phyloP scores from a whole-genome alignment of 495 filamentous ascomycete genomes.

The Aspergillus hancockii region DNA sequence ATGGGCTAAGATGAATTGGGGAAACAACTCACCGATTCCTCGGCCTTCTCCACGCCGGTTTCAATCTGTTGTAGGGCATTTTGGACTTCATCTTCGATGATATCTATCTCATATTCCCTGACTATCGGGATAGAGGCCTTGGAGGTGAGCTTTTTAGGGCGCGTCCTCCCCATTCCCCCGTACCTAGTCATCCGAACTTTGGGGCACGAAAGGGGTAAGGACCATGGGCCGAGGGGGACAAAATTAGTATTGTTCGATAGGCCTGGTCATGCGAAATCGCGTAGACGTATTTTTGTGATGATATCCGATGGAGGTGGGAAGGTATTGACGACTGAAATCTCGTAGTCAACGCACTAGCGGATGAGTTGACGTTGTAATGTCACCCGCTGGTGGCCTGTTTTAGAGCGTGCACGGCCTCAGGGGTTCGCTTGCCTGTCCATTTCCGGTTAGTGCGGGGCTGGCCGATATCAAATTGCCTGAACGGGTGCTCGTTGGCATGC shows the following conservation, averaged over 20 bases:
- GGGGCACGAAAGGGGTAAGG: conserved; percentile 48
- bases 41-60: conserved; percentile 93
- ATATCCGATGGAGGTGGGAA: conserved; percentile 46
- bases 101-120: conserved; percentile 86
- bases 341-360: conserved; percentile 41
- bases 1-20: conserved; percentile 37
- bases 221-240: conserved; percentile 43
- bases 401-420: conserved; percentile 51
- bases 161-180: conserved; percentile 56
- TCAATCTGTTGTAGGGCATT: conserved; percentile 76
- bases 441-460: conserved; percentile 51
- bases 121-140: conserved; percentile 84
- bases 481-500: conserved; percentile 15
- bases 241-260: conserved; percentile 49
- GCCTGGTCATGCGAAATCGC: conserved; percentile 54
- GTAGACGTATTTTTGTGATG: conserved; percentile 59
- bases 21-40: conserved; percentile 85
- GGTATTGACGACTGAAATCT: conserved; percentile 61
- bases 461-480: conserved; percentile 46
- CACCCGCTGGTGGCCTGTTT: conserved; percentile 45
- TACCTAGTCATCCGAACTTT: conserved; percentile 70
- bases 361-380: conserved; percentile 68
- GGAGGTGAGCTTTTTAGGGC: conserved; percentile 88
- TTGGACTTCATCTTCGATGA: conserved; percentile 66
- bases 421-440: conserved; percentile 48